Conservation (phyloP, 768 basidiomycete genomes). For the Calocera cornea region DNA sequence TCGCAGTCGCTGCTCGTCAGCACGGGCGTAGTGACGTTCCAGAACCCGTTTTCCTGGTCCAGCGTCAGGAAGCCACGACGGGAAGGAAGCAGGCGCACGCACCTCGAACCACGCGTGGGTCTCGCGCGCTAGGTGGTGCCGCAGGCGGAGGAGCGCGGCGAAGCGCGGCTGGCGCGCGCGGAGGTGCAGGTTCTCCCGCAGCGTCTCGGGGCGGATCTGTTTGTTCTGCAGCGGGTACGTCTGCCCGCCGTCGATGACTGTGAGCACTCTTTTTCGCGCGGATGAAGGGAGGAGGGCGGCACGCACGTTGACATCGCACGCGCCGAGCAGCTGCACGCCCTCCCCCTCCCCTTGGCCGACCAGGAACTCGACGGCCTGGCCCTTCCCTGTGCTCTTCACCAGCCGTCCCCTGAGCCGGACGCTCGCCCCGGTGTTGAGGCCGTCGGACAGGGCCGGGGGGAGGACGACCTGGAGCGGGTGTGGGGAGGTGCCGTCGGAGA, state of each 20-base stretch:
- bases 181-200: constrained; percentile 79
- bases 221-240: constrained; percentile 89
- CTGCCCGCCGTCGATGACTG: constrained; percentile 26
- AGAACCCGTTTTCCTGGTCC: constrained; percentile 59
- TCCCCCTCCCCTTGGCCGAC: constrained; percentile 31
- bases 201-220: constrained; percentile 56
- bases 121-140: constrained; percentile 42
- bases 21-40: constrained; percentile 70
- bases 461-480: not conserved
- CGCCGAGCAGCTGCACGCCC: constrained; percentile 37
- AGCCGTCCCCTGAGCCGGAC: constrained; percentile 39
- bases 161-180: constrained; percentile 62
- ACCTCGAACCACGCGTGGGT: constrained; percentile 65
- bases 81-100: constrained; percentile 15
- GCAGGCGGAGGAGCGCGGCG: constrained; percentile 61
- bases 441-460: not conserved
- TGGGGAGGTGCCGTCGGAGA: not conserved
- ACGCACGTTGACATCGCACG: constrained; percentile 43
- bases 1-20: constrained; percentile 88
- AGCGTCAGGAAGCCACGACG: not conserved
- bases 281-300: not conserved
- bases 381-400: constrained; percentile 34
- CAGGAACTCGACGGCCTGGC: constrained; percentile 40
- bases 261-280: not conserved
- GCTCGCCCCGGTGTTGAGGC: constrained; percentile 42